Conservation (phyloP, 225 moss, liverwort and hornwort genomes). For the Rhytidiadelphus loreus region DNA sequence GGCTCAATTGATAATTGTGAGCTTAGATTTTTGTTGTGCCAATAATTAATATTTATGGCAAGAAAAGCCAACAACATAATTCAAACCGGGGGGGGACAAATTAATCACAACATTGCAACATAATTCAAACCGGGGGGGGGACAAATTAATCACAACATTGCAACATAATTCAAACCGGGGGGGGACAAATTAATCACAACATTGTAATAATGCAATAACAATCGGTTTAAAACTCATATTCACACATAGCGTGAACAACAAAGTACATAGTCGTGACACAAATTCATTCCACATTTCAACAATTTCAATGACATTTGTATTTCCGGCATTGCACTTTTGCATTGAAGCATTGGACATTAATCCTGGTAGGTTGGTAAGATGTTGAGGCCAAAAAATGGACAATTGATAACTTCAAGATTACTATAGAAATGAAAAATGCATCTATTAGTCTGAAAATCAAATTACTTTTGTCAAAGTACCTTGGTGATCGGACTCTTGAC, state of each 20-base stretch:
- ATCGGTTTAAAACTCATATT: not conserved
- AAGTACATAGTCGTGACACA: not conserved
- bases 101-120: not conserved
- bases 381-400: accelerated
- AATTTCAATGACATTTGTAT: not conserved
- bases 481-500: not conserved
- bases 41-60: not conserved
- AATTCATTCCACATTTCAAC: not conserved
- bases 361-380: not conserved
- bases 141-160: no score
- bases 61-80: not conserved
- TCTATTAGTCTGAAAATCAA: no score
- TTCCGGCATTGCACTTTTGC: not conserved
- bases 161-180: no score
- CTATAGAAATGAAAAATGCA: not conserved
- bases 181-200: not conserved
- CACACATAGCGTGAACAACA: not conserved
- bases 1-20: not conserved
- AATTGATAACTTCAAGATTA: not conserved
- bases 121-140: not conserved
- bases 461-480: not conserved
- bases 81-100: not conserved
- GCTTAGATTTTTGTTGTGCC: not conserved
- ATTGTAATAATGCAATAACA: not conserved
- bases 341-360: not conserved